Conservation (phyloP, 108 stramenopile genomes). For the Nannochloropsis oceanica region DNA sequence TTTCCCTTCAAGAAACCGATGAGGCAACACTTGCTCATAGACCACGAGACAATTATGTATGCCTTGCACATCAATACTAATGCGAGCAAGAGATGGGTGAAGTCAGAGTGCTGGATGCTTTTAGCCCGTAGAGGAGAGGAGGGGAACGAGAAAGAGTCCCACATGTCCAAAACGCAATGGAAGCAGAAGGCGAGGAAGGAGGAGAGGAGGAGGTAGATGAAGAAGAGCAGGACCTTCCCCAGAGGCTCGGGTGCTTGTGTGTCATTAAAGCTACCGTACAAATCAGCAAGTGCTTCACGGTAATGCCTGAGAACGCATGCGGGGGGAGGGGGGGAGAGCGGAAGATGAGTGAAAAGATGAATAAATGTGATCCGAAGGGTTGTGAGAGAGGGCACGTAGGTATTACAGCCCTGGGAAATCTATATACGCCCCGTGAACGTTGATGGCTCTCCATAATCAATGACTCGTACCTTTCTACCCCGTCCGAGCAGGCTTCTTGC, state of each 20-base stretch:
- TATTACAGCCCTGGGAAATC: too few species aligned
- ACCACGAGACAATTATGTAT: neutral
- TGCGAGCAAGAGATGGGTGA: neutral
- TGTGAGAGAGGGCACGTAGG: too few species aligned
- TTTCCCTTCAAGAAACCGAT: neutral
- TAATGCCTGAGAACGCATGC: neutral
- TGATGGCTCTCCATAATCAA: too few species aligned
- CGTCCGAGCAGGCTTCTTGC: neutral
- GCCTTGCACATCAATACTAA: neutral
- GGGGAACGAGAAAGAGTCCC: neutral
- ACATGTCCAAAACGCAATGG: neutral
- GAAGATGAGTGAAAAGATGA: neutral
- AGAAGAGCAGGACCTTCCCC: neutral
- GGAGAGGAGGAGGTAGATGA: neutral
- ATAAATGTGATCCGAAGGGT: too few species aligned
- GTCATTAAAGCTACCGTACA: neutral
- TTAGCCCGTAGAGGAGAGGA: neutral
- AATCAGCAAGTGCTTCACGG: neutral
- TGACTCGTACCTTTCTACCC: neutral
- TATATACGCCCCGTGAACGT: too few species aligned
- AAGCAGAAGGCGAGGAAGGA: neutral
- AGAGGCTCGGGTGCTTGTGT: neutral
- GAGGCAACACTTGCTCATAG: neutral
- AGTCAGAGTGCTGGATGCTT: neutral
- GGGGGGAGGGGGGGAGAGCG: neutral